phyloP scores from a whole-genome alignment of 2,329 filamentous ascomycete species.

The Fusarium devonianum region DNA sequence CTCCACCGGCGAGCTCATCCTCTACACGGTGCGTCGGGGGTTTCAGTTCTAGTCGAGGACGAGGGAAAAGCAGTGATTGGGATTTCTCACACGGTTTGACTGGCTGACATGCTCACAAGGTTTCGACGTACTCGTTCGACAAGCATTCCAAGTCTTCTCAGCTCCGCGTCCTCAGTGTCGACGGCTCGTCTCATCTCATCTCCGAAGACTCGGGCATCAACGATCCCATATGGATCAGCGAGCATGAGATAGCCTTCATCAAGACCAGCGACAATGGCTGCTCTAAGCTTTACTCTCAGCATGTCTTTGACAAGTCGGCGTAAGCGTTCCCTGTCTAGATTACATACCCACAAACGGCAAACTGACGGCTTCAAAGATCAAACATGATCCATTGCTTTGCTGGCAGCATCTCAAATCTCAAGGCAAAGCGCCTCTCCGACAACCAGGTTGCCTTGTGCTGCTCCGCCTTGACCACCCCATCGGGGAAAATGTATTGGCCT shows the following conservation, averaged over 20 bases:
- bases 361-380: constrained; percentile 34
- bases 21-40: constrained; percentile 64
- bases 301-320: constrained; percentile 47
- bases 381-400: constrained; percentile 58
- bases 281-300: constrained; percentile 55
- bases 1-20: constrained; percentile 65
- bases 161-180: constrained; percentile 75
- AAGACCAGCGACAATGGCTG: constrained; percentile 56
- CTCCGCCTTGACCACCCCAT: constrained; percentile 70
- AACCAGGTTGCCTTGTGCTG: constrained; percentile 62
- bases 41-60: constrained; percentile 1
- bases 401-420: constrained; percentile 65
- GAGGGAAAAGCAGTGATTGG: too few species aligned
- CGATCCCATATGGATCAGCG: constrained; percentile 79
- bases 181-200: constrained; percentile 70
- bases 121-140: constrained; percentile 82
- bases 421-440: constrained; percentile 59
- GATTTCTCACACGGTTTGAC: too few species aligned
- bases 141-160: constrained; percentile 73
- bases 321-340: constrained; percentile 39
- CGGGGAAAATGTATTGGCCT: constrained; percentile 74
- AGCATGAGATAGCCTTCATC: constrained; percentile 67
- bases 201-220: constrained; percentile 69
- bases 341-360: background rate
- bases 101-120: constrained; percentile 44